Base-by-base conservation (phyloP, 2,329 filamentous ascomycete species). In the Colletotrichum musae region DNA sequence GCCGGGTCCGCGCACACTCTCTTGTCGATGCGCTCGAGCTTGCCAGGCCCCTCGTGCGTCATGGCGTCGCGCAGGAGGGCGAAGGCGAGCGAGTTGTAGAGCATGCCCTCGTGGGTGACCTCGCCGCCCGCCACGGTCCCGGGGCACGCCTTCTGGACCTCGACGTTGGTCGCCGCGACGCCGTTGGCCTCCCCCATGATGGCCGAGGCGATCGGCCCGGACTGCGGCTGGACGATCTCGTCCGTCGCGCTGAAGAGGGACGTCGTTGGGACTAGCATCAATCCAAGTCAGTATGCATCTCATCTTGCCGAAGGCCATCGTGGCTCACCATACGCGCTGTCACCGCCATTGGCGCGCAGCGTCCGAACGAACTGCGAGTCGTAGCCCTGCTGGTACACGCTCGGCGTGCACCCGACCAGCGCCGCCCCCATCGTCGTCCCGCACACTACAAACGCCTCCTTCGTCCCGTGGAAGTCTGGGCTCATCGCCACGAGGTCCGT, bases 401-500 rank as follows among this genome's bases (percentile, higher is more conserved):
- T 72, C 0, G 85, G 85, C 41, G 64, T 59, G 48, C 68, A 62
- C 43, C 64, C 58, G 21, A 73, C 6, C 10, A 51, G 5, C 5
- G 50, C 32, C 6, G 56, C 51, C 0, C 32, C 16, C 21, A 15
- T 43, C 41, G 41, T 43, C 13, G 43, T 57, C 9, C 51, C 10
- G 43, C 66, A 69, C 24, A 51, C 66, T 9, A 45, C 5, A 13
- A 69, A 66, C 0, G 62, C 56, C 32, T 60, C 62, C 10, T 51
- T 69, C 4, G 74, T 75, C 9, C 76, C 75, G 32, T 73, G 72
- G 53, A 87, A 89, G 72, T 88, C 86, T 1, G 86, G 81, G 15
- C 82, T 84, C 52, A 89, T 79, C 47, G 84, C 81, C 39, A 90
- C 80, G 72, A 87, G 83, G 72, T 89, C 83, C n/a, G 79, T 80